phyloP scores from a whole-genome alignment of 805 yeast species.

The Candida vartiovaarae region DNA sequence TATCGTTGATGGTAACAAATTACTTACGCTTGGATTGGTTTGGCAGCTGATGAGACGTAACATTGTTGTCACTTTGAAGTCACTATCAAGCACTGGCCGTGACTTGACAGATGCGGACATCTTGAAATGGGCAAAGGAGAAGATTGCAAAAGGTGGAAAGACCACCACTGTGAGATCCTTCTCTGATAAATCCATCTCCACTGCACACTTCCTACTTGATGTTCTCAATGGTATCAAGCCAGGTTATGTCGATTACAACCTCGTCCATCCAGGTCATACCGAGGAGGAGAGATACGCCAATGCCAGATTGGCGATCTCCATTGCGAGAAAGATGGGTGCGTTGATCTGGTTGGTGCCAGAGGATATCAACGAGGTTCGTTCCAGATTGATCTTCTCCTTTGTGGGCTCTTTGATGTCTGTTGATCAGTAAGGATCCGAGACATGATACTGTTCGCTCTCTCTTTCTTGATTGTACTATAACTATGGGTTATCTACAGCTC shows the following conservation, averaged over 20 bases:
- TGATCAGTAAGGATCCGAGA: constrained; percentile 17
- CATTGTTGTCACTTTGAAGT: constrained; percentile 75
- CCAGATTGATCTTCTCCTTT: constrained; percentile 87
- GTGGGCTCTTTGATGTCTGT: constrained; percentile 92
- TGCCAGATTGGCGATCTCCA: constrained; percentile 94
- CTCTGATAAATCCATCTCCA: constrained; percentile 70
- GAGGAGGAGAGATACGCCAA: constrained; percentile 89
- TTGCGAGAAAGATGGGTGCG: constrained; percentile 97
- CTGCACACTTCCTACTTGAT: constrained; percentile 79
- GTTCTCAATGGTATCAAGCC: constrained; percentile 91
- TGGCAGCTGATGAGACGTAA: constrained; percentile 99
- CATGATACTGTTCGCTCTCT: neutral
- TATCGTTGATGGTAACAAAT: constrained; percentile 86
- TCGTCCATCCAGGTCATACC: constrained; percentile 71
- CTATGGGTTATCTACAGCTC: neutral
- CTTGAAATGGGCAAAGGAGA: constrained; percentile 87
- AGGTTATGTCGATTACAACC: constrained; percentile 93
- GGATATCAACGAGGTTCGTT: constrained; percentile 93
- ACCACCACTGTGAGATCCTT: constrained; percentile 68
- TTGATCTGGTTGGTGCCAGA: constrained; percentile 99
- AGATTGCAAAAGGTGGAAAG: constrained; percentile 82
- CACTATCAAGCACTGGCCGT: constrained; percentile 58
- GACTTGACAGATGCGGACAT: constrained; percentile 81
- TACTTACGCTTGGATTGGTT: constrained; percentile 84
- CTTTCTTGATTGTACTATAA: neutral